A percentile compares a stretch with the other conserved stretches of the same genome.
Conservation (phyloP, 1,139 yeast species). For the Taphrina deformans region DNA sequence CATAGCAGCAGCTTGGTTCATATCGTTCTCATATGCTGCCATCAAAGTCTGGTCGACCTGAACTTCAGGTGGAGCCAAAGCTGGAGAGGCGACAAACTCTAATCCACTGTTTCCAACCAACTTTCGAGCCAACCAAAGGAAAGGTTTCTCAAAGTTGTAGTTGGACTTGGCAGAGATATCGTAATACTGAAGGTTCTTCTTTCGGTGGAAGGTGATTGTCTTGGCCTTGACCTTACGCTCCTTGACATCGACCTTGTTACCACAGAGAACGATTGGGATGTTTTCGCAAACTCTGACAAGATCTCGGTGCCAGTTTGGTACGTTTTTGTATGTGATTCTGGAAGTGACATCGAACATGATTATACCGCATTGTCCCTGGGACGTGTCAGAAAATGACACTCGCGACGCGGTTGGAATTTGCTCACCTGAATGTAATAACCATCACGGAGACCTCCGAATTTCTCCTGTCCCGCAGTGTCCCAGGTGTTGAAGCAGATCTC, state of each 20-base stretch:
- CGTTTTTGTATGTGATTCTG: slow-evolving; percentile 98
- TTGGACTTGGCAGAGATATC: slow-evolving; percentile 99
- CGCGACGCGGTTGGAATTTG: not conserved
- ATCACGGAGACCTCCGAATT: slow-evolving; percentile 99
- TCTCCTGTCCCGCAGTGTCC: slow-evolving; percentile 99
- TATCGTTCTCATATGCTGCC: slow-evolving; percentile 98
- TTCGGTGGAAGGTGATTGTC: slow-evolving; percentile 96
- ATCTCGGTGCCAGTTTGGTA: slow-evolving; percentile 97
- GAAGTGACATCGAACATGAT: slow-evolving; percentile 99
- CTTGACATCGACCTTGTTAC: slow-evolving; percentile 99
- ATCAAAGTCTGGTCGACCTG: slow-evolving; percentile 93
- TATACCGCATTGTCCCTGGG: slow-evolving; percentile 95
- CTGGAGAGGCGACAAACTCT: slow-evolving; percentile 98
- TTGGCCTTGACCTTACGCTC: slow-evolving; percentile 99
- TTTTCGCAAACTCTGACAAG: slow-evolving; percentile 99
- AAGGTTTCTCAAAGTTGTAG: slow-evolving; percentile 99
- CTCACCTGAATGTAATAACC: slow-evolving; percentile 85
- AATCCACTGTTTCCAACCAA: slow-evolving; percentile 96
- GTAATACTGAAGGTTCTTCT: slow-evolving; percentile 99
- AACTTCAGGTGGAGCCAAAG: slow-evolving; percentile 99
- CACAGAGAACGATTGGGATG: slow-evolving; percentile 98
- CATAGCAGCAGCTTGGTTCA: slow-evolving; percentile 98
- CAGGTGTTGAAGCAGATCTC: slow-evolving; percentile 97
- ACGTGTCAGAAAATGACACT: not conserved
- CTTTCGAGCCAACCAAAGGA: slow-evolving; percentile 99